phyloP scores from a whole-genome alignment of 163 green algal genomes.

The Coccomyxa subellipsoidea region DNA sequence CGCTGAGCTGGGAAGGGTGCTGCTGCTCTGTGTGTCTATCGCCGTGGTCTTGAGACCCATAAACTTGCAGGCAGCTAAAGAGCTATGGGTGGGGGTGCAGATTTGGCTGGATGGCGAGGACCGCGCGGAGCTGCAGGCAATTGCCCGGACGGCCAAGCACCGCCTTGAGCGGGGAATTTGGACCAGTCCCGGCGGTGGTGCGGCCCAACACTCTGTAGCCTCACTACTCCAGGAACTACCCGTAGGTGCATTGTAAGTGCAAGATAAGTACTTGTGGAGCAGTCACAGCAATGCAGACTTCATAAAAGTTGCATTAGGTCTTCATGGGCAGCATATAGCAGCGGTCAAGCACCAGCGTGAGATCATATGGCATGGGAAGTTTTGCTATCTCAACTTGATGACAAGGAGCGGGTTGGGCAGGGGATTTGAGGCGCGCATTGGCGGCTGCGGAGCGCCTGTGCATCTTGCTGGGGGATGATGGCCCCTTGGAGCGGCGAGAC shows the following conservation, averaged over 20 bases:
- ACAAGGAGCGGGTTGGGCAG: conserved; percentile 14
- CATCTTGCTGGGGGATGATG: conserved; percentile 40
- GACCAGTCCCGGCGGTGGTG: conserved; percentile 53
- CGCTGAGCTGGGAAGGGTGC: too few relatives aligned
- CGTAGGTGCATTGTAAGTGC: too few relatives aligned
- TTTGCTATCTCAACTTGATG: too few relatives aligned
- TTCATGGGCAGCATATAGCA: too few relatives aligned
- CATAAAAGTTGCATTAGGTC: too few relatives aligned
- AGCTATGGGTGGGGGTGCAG: not conserved
- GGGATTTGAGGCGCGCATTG: conserved; percentile 58
- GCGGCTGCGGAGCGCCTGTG: conserved; percentile 67
- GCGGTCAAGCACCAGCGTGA: too few relatives aligned
- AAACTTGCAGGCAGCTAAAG: not conserved
- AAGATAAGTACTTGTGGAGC: too few relatives aligned
- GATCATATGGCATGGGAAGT: too few relatives aligned
- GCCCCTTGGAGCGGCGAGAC: not conserved
- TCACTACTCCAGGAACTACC: not conserved
- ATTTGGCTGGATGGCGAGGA: conserved; percentile 27
- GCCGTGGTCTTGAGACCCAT: too few relatives aligned
- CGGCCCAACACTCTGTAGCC: not conserved
- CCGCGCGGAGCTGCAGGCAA: conserved; percentile 50
- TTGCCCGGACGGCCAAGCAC: conserved; percentile 55
- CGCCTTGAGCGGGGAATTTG: conserved; percentile 69
- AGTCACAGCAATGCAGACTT: too few relatives aligned
- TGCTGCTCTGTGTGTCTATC: too few relatives aligned